Evolutionary conservation across 2,329 filamentous ascomycete species (phyloP).

Genomic region (Incumbomyces lentus): DNA sequence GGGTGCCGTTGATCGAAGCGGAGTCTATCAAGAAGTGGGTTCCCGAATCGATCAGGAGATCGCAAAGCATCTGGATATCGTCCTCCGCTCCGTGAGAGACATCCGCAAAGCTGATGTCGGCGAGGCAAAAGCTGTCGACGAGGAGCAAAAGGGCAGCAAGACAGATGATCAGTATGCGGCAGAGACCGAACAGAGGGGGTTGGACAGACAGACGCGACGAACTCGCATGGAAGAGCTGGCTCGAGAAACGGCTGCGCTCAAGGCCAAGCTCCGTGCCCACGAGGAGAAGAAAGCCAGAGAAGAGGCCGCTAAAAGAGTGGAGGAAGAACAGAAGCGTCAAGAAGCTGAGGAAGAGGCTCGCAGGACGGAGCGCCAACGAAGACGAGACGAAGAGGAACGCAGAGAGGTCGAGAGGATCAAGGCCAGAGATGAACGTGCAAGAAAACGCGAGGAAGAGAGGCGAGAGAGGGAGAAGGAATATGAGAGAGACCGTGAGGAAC

Average conservation of each 20-base stretch:
- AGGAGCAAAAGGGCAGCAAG: conserved; percentile 46
- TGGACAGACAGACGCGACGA: conserved; percentile 37
- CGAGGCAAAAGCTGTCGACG: conserved; percentile 42
- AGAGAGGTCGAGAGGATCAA: conserved; percentile 43
- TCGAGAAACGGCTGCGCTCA: conserved; percentile 41
- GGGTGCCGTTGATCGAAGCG: conserved; percentile 52
- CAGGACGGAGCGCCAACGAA: conserved; percentile 40
- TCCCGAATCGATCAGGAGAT: conserved; percentile 45
- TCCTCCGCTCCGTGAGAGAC: conserved; percentile 45
- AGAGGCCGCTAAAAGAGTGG: conserved; percentile 31
- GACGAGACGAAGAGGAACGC: conserved; percentile 43
- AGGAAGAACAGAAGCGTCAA: conserved; percentile 32
- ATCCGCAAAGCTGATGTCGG: conserved; percentile 50
- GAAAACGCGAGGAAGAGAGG: conserved; percentile 36
- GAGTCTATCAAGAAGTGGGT: conserved; percentile 51
- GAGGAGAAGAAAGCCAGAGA: conserved; percentile 29
- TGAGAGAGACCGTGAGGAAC: conserved; percentile 25
- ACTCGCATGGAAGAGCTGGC: conserved; percentile 39
- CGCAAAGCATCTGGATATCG: conserved; percentile 42
- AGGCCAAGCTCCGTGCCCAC: conserved; percentile 33
- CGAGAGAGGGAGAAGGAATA: conserved; percentile 28
- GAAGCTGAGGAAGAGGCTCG: conserved; percentile 37
- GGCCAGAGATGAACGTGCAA: conserved; percentile 38
- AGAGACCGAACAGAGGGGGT: conserved; percentile 42
- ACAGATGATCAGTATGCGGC: conserved; percentile 50